phyloP scores from a whole-genome alignment of 129 eudicot species.

The Arctium lappa region DNA sequence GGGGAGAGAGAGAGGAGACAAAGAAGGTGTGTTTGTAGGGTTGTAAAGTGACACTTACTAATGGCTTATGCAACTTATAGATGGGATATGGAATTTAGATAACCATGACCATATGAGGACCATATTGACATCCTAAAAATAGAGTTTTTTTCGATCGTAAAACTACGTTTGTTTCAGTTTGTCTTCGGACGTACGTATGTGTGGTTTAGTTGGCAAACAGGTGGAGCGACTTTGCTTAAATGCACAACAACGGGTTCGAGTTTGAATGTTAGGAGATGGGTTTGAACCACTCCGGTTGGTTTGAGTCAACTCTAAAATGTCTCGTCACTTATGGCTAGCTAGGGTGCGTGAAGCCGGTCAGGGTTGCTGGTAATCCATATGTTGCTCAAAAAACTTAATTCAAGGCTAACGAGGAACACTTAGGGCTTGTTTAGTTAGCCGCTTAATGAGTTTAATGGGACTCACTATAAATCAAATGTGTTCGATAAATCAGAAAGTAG shows the following conservation, averaged over 20 bases:
- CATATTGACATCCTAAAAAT: constrained; percentile 18
- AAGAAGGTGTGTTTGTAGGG: constrained; percentile 66
- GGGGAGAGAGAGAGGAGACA: constrained; percentile 43
- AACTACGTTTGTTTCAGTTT: background rate
- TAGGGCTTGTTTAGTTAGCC: too few relatives aligned
- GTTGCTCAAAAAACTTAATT: background rate
- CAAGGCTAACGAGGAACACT: background rate
- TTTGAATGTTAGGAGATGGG: background rate
- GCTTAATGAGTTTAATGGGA: too few relatives aligned
- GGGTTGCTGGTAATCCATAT: background rate
- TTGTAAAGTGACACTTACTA: constrained; percentile 65
- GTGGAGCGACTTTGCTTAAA: background rate
- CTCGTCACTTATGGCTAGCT: background rate
- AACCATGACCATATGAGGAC: constrained; percentile 3
- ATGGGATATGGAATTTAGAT: constrained; percentile 14
- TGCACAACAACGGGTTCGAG: background rate
- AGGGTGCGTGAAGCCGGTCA: background rate
- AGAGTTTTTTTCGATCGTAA: constrained; percentile 8
- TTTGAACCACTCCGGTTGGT: background rate
- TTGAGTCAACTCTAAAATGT: background rate
- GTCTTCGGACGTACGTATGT: too few relatives aligned
- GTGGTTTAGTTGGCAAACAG: background rate
- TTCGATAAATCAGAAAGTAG: background rate
- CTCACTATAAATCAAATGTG: background rate
- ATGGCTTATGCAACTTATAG: constrained; percentile 55